Evolutionary conservation across 345 rosid genomes (phyloP).

Genomic region (Gossypium sturtianum): DNA sequence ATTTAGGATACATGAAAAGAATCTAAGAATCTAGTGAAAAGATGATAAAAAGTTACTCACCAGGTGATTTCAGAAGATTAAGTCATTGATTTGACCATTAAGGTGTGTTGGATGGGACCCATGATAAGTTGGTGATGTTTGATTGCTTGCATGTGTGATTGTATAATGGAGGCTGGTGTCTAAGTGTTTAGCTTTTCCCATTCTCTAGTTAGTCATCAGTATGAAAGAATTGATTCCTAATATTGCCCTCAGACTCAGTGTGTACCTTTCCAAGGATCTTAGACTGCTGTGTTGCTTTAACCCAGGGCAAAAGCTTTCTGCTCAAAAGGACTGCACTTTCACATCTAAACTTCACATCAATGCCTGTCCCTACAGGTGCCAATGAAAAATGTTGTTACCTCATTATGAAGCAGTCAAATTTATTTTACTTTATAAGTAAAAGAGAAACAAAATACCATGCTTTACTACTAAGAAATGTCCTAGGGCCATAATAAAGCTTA

Average conservation of each 20-base stretch:
- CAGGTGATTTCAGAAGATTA: neutral
- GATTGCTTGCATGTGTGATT: conserved; percentile 11
- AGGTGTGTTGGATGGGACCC: neutral
- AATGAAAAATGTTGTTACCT: neutral
- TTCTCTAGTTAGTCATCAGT: conserved; percentile 16
- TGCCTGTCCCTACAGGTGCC: neutral
- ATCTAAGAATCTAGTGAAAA: conserved; percentile 15
- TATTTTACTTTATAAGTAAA: neutral
- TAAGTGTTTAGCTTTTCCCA: neutral
- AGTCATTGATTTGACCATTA: neutral
- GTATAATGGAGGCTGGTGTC: conserved; percentile 4
- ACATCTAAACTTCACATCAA: conserved; percentile 1
- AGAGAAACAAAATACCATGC: neutral
- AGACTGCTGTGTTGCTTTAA: conserved; percentile 26
- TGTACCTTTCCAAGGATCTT: conserved; percentile 24
- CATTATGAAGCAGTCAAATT: neutral
- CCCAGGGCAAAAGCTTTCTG: conserved; percentile 17
- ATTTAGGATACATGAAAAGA: conserved; percentile 4
- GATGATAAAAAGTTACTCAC: conserved; percentile 12
- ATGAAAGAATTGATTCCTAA: conserved; percentile 30
- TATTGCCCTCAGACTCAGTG: conserved; percentile 7
- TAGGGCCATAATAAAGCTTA: neutral
- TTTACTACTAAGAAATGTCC: neutral
- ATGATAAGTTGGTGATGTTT: conserved; percentile 5
- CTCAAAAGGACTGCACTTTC: conserved; percentile 11